Base-by-base conservation (phyloP, 2,329 filamentous ascomycete genomes). In the Colletotrichum paranaense region DNA sequence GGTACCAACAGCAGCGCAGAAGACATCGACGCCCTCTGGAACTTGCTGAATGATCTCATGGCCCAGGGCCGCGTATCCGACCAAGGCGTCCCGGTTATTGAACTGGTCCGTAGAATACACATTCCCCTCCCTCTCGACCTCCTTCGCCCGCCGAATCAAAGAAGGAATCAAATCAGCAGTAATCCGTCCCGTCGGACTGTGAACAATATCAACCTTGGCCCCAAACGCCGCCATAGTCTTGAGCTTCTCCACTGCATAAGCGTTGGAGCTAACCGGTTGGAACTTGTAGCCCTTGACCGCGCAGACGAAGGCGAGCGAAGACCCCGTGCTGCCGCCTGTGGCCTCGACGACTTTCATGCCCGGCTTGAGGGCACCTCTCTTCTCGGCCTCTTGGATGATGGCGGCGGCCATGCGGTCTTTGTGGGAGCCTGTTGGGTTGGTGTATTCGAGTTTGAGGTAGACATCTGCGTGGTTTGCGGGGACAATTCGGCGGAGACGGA, bases 231-330 rank as follows among this genome's bases (percentile, higher is more conserved):
- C 42, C 59, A 75, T 75, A 4, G 74, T 75, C 19, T 63, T 52
- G 19, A 73, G 24, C 46, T 76, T 76, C 38, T 76, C 74, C 1
- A 32, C 19, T 7, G 74, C 70, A 16, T 30, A 63, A 5, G 66
- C 66, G n/a, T 72, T 46, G 32, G 68, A 72, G 16, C 55, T 35
- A 53, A 69, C 38, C 7, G 62, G 65, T 11, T 32, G 56, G 22
- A 75, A 73, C 5, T 76, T 77, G 55, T 79, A 81, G 6, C 76
- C 74, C 52, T 78, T 78, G 22, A 79, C 75, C 1, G 78, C 71
- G 35, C 73, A 75, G 22, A 74, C 63, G 35, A 46, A 76, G 22
- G 65, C 66, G 5, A 75, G 62, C 8, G 70, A 75, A 2, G 67
- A 68, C 7, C 74, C 74, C 11, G 74, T 75, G 53, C 71, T 75